Evolutionary conservation across 179 eudicot genomes (phyloP).

Genomic region (Heliamphora pulchella): DNA sequence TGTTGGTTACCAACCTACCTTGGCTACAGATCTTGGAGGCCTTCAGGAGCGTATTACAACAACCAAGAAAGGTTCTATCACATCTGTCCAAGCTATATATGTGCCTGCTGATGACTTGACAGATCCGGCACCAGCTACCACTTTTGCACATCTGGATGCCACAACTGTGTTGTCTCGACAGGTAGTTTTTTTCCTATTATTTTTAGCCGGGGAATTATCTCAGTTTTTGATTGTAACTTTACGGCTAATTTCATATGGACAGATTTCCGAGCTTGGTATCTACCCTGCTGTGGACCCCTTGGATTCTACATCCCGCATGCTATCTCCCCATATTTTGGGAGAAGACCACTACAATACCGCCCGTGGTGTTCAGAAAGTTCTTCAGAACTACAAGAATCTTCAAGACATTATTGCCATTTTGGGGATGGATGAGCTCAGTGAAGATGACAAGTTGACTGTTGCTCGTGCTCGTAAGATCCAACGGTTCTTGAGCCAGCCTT

Average conservation of each 20-base stretch:
- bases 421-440: slow-evolving; percentile 52
- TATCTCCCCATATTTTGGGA: slow-evolving; percentile 91
- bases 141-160: slow-evolving; percentile 99
- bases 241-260: background rate
- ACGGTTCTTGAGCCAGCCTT: slow-evolving; percentile 18
- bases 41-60: slow-evolving; percentile 98
- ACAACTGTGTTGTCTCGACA: slow-evolving; percentile 95
- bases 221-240: too few species aligned
- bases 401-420: slow-evolving; percentile 29
- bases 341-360: slow-evolving; percentile 94
- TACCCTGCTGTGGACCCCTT: slow-evolving; percentile 97
- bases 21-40: slow-evolving; percentile 99
- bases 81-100: slow-evolving; percentile 94
- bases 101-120: slow-evolving; percentile 99
- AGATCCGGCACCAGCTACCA: slow-evolving; percentile 99
- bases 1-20: slow-evolving; percentile 93
- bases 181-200: slow-evolving; percentile 26
- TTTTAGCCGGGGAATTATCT: too few species aligned
- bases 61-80: slow-evolving; percentile 90
- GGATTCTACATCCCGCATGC: slow-evolving; percentile 97
- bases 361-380: slow-evolving; percentile 93
- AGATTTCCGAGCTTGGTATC: slow-evolving; percentile 97
- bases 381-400: slow-evolving; percentile 89
- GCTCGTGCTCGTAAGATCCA: slow-evolving; percentile 20
- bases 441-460: slow-evolving; percentile 19